Evolutionary conservation across 768 basidiomycete genomes (phyloP), one percentile per base, ranked within the genome.

Genomic region (Termitomyces sp.): DNA sequence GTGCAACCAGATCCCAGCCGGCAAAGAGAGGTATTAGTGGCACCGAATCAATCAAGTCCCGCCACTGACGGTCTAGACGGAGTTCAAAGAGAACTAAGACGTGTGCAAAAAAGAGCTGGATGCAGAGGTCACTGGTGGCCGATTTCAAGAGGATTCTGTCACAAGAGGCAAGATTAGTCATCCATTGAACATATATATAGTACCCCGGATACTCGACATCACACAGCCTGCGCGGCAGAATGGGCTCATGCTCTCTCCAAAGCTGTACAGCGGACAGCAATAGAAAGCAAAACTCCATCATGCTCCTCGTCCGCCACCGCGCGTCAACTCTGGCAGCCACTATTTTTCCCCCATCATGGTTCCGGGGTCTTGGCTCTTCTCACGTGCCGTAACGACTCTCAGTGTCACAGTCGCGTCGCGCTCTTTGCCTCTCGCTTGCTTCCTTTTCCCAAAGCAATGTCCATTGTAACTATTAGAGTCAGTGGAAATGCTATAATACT

Each of bases 391-490:
- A 4, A 55, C 42, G 10, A 37, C 54, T 62, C 54, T 59, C 44
- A 58, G 16, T 44, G 44, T 45, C 44, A 51, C 49, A n/a, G 59
- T 61, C 62, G 64, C 64, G 64, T 65, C 64, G 64, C 64, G 64
- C 54, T 41, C 23, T 45, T 44, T n/a, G 25, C 37, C 40, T 38
- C 31, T 49, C 44, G 38, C 57, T 56, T 32, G 21, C 2, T 43
- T 60, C 49, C 64, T 53, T 46, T 21, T 37, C 23, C 16, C 34
- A 25, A 46, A 37, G 35, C 57, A 48, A 87, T 87, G 86, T 86
- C 87, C 44, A 82, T 85, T 63, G 85, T 89, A 56, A 84, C 85
- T 9, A 88, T 89, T 35, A 74, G 86, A 67, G 87, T 87, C 56
- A 55, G 81, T 71, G 32, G 17, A 55, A 48, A 25, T 48, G 1